These are phyloP conservation scores for Aspergillus udagawae DNA, from an alignment of 2,329 filamentous ascomycete genomes.

Conservation along the genomic window DNA sequence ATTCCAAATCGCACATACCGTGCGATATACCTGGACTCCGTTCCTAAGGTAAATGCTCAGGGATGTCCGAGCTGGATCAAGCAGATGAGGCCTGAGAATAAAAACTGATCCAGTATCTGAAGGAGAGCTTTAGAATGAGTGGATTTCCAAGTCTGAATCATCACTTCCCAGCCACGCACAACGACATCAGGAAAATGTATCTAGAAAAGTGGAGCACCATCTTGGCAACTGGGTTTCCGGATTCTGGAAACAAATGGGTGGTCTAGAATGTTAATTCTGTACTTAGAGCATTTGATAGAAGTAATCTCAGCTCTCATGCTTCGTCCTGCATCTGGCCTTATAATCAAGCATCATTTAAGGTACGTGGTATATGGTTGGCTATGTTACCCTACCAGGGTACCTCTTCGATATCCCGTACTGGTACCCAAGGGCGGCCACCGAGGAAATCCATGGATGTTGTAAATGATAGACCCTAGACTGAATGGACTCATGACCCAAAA, in stretches of 20 bases:
- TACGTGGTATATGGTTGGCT: not conserved
- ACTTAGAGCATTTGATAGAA: not conserved
- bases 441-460: not conserved
- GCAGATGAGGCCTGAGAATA: not conserved
- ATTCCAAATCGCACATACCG: constrained; percentile 8
- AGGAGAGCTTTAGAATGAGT: not conserved
- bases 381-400: not conserved
- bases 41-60: not conserved
- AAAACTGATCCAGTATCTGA: not conserved
- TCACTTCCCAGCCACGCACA: constrained; percentile 16
- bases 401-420: not conserved
- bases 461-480: not conserved
- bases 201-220: constrained; percentile 10
- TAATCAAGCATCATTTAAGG: not conserved
- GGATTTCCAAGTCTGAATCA: not conserved
- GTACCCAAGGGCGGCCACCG: not conserved
- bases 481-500: not conserved
- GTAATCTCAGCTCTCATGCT: not conserved
- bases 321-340: not conserved
- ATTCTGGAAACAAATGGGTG: constrained; percentile 3
- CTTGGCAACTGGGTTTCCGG: not conserved
- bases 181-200: constrained; percentile 7
- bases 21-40: not conserved
- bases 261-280: constrained; percentile 1
- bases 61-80: not conserved